These are phyloP conservation scores for Xerocomus nothofagi DNA, from an alignment of 1,284 basidiomycete genomes.

Conservation along the genomic window DNA sequence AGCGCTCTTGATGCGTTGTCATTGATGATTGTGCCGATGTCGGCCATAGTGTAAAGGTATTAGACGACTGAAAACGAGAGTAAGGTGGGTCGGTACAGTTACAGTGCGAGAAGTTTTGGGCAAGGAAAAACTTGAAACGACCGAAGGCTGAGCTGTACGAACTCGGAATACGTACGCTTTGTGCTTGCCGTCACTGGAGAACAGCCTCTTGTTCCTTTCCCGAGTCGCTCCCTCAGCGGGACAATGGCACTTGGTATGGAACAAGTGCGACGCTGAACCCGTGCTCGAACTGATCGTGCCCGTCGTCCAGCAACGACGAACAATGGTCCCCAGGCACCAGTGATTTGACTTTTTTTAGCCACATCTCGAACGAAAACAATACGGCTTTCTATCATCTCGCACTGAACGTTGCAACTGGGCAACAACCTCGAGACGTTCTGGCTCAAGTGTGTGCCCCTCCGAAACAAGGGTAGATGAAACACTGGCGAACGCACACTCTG, in stretches of 20 bases:
- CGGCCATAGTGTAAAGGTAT: conserved; percentile 35
- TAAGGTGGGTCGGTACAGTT: conserved; percentile 13
- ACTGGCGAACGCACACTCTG: background rate
- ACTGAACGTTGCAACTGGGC: background rate
- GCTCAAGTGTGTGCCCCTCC: background rate
- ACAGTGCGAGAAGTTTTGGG: background rate
- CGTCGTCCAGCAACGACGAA: conserved; percentile 3
- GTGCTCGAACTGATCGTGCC: background rate
- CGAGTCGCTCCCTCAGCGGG: background rate
- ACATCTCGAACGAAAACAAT: too few relatives aligned
- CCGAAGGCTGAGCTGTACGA: background rate
- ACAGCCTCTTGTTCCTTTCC: background rate
- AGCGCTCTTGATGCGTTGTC: conserved; percentile 52
- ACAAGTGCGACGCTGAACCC: background rate
- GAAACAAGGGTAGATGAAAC: background rate
- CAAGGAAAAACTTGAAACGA: background rate
- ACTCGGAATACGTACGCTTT: conserved; percentile 3
- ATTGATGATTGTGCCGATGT: conserved; percentile 45
- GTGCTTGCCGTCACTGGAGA: conserved; percentile 11
- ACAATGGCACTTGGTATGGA: background rate
- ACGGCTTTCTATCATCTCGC: too few relatives aligned
- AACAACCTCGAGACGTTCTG: too few relatives aligned
- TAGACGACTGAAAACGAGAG: conserved; percentile 24
- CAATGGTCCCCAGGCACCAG: background rate
- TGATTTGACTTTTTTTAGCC: too few relatives aligned